A percentile compares a stretch with the other conserved stretches of the same genome.
Evolutionary conservation across 2,329 filamentous ascomycete species (phyloP).

Genomic region (Fusarium sp.): DNA sequence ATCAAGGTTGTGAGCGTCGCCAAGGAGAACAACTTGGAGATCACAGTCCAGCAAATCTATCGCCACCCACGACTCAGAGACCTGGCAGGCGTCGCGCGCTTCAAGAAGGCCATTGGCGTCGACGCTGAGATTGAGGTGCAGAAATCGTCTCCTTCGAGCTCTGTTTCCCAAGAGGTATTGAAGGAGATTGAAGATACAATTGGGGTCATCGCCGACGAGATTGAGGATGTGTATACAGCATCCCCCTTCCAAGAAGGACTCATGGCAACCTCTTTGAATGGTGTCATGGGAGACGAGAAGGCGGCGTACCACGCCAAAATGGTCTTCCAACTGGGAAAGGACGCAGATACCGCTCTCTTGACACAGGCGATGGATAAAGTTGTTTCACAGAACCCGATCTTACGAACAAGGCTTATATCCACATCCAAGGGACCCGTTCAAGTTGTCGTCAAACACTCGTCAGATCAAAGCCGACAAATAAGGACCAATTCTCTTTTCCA

Average conservation of each 20-base stretch:
- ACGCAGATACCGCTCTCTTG: background rate
- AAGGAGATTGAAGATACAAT: background rate
- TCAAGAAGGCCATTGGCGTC: background rate
- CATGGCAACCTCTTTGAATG: background rate
- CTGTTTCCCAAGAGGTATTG: background rate
- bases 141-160: fast-evolving
- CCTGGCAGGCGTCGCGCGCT: background rate
- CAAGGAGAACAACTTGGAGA: background rate
- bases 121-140: background rate
- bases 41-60: background rate
- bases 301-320: background rate
- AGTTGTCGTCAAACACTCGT: background rate
- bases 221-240: background rate
- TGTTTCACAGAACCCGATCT: background rate
- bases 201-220: background rate
- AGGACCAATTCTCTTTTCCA: background rate
- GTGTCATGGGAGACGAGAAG: background rate
- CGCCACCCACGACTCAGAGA: background rate
- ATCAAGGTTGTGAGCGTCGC: background rate
- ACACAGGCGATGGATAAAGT: background rate
- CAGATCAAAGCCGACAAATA: too few relatives aligned
- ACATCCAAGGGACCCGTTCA: background rate
- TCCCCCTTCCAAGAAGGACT: background rate
- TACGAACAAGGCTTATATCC: background rate
- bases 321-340: background rate